A percentile compares a stretch with the other conserved stretches of the same genome.
phyloP scores from a whole-genome alignment of 2,329 filamentous ascomycete species.

The Elsinoe fawcettii region DNA sequence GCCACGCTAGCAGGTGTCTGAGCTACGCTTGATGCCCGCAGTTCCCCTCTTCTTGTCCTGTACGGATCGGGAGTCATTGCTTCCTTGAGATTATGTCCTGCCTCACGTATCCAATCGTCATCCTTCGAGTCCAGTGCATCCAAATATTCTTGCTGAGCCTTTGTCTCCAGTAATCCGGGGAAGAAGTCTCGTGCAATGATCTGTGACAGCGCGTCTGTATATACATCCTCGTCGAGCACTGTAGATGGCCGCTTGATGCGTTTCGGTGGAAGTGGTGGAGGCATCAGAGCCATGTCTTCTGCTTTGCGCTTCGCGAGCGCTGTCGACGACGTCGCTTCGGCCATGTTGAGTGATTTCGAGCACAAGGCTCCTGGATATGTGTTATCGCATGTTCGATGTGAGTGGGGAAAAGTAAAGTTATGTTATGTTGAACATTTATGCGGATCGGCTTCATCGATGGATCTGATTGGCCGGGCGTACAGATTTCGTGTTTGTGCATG shows the following conservation, averaged over 20 bases:
- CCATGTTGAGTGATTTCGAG: neutral
- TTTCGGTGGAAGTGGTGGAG: conserved; percentile 74
- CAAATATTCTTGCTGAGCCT: conserved; percentile 85
- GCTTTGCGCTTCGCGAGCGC: conserved; percentile 58
- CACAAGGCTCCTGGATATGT: neutral
- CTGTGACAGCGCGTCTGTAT: conserved; percentile 80
- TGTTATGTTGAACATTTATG: neutral
- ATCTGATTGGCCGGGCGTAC: neutral
- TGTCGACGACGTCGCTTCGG: conserved; percentile 35
- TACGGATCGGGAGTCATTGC: conserved; percentile 70
- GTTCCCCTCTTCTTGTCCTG: conserved; percentile 29
- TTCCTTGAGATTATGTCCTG: conserved; percentile 54
- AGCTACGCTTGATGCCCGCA: conserved; percentile 31
- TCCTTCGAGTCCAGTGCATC: conserved; percentile 84
- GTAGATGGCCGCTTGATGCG: conserved; percentile 84
- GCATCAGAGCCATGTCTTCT: conserved; percentile 67
- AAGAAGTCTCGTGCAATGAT: conserved; percentile 98
- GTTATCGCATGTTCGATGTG: conserved; percentile 7
- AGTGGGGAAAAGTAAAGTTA: neutral
- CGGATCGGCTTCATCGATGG: neutral
- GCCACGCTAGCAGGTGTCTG: conserved; percentile 49
- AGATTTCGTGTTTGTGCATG: neutral
- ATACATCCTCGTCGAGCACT: conserved; percentile 87
- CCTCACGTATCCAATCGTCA: conserved; percentile 75
- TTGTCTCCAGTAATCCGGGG: conserved; percentile 75